Base-by-base conservation (phyloP, 2,329 filamentous ascomycete genomes). In the Neofusicoccum parvum region DNA sequence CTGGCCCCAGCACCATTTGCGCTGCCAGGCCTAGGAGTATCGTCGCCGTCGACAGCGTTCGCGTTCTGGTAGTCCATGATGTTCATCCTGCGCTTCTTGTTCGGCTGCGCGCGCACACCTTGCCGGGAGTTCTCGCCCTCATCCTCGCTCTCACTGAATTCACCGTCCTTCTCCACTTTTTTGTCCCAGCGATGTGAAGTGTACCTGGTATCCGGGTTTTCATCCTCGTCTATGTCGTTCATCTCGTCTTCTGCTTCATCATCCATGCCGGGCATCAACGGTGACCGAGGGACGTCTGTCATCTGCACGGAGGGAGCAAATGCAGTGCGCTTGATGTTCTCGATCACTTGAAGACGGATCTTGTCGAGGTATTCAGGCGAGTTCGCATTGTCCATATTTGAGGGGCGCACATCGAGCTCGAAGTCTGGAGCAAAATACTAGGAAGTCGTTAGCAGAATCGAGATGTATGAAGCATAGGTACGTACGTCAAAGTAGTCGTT, bases 401-500 rank as follows among this genome's bases (percentile, higher is more conserved):
- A 90, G 0, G 88, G 87, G 32, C 87, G 85, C 17, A 90, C 88
- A 71, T 90, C 87, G 48, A 90, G 82, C 75, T 90, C 87, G 73
- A 89, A 90, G 72, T 90, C 88, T 2, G 88, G 88, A 5, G 85
- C 87, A 72, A 90, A 90, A 73, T 90, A 90, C 82, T 87, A 68
- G 32, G 45, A 23, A 15, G 5, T 6, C 11, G 41, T 64, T 49
- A 64, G 50, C 32, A 39, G 37, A 39, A 39, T 51, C 14, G 12
- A 14, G 34, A 32, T 5, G 5, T n/a, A 32, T 14, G 36, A 34
- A 54, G 63, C 53, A 3, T 43, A 59, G 27, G 27, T 50, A 20
- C 78, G 72, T 74, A 85, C 84, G 76, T 90, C 88, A 74, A 98
- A 98, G 78, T 98, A 98, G 81, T 98, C 94, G 69, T 97, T 98